A percentile compares a stretch with the other conserved stretches of the same genome.
Evolutionary conservation across 768 basidiomycete genomes (phyloP).

Genomic region (Xanthoconium purpureum): DNA sequence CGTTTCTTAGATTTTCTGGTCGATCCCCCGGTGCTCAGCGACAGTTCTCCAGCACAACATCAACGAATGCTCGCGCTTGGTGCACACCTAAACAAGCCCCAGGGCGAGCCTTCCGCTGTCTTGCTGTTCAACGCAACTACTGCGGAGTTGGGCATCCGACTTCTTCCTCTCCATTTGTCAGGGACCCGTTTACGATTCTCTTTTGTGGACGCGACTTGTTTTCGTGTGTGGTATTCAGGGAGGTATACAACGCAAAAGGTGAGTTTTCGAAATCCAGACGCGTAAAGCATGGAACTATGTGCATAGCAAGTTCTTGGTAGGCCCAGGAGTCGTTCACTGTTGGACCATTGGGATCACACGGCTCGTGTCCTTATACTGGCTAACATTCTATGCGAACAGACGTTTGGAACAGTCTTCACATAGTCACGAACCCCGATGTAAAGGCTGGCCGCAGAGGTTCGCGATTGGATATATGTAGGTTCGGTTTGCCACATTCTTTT

Average conservation of each 20-base stretch:
- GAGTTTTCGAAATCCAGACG: background rate
- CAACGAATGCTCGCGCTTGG: background rate
- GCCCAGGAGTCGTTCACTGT: background rate
- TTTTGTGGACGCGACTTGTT: conserved; percentile 90
- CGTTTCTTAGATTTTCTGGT: background rate
- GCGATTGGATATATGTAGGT: conserved; percentile 51
- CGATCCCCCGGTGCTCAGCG: background rate
- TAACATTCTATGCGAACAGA: conserved; percentile 45
- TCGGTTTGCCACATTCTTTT: background rate
- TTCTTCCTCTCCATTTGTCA: background rate
- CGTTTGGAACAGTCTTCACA: conserved; percentile 65
- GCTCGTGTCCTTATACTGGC: background rate
- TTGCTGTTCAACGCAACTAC: background rate
- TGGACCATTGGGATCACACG: background rate
- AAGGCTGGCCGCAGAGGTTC: conserved; percentile 61
- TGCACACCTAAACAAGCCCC: background rate
- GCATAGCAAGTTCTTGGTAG: background rate
- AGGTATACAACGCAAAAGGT: conserved; percentile 66
- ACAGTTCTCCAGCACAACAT: background rate
- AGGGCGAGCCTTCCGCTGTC: background rate
- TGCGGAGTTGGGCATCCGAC: background rate
- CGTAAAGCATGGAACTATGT: background rate
- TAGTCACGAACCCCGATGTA: conserved; percentile 73
- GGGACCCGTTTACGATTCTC: conserved; percentile 62
- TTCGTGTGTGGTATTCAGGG: conserved; percentile 68